Conservation (phyloP, 176 grass and related monocot species). For the Oryza coarctata region DNA sequence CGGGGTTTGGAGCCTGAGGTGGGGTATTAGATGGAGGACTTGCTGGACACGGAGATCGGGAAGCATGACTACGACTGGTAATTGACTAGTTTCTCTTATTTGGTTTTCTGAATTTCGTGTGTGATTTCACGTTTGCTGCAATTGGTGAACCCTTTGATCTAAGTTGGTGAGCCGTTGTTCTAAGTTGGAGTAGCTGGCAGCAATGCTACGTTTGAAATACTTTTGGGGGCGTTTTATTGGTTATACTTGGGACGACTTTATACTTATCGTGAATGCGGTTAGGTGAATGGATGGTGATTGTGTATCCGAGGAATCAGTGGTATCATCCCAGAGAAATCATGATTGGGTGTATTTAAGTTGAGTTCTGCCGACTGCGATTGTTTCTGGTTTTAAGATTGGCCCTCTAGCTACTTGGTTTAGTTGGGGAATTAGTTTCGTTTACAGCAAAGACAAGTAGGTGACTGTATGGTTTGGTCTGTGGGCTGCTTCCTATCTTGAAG, state of each 20-base stretch:
- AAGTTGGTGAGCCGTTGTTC: background rate
- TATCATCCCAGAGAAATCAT: background rate
- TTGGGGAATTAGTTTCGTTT: conserved; percentile 10
- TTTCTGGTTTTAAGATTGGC: background rate
- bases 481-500: conserved; percentile 15
- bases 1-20: background rate
- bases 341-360: background rate
- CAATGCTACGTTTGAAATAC: conserved; percentile 13
- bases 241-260: background rate
- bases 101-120: background rate
- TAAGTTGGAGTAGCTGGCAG: background rate
- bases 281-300: background rate
- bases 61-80: conserved; percentile 99
- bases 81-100: conserved; percentile 9
- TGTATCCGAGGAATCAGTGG: background rate
- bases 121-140: background rate
- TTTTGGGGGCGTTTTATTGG: background rate
- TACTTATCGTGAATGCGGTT: background rate
- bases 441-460: background rate
- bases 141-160: background rate
- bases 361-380: background rate
- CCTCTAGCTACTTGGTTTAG: conserved; percentile 14
- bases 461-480: conserved; percentile 17
- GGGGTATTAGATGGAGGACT: conserved; percentile 62
- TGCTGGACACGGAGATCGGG: conserved; percentile 80